Percentiles rank a stretch among this genome's conserved stretches.
These are phyloP conservation scores for Calonectria pseudoreteaudii DNA, from an alignment of 2,329 filamentous ascomycete genomes.

Conservation along the genomic window DNA sequence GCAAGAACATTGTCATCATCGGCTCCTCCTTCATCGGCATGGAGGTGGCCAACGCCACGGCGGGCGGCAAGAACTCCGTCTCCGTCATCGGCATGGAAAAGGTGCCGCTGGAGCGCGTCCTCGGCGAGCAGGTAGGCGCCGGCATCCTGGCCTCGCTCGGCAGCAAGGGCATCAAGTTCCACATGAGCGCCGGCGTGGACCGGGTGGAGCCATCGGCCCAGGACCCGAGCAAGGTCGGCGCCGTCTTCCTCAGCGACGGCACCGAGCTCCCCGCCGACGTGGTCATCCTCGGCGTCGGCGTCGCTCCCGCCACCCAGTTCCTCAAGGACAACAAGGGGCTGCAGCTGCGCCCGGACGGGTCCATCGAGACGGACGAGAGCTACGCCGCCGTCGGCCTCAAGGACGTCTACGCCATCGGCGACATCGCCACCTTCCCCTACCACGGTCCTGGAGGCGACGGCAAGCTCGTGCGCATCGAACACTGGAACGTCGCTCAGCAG, in stretches of 20 bases:
- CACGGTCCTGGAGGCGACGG: conserved; percentile 87
- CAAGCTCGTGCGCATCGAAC: conserved; percentile 84
- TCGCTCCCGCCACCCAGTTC: conserved; percentile 86
- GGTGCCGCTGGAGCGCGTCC: conserved; percentile 85
- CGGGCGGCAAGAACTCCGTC: conserved; percentile 80
- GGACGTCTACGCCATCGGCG: conserved; percentile 92
- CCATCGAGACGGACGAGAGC: conserved; percentile 81
- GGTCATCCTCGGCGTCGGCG: conserved; percentile 91
- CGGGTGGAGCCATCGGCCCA: conserved; percentile 80
- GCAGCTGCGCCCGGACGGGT: conserved; percentile 85
- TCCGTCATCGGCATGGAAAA: conserved; percentile 91
- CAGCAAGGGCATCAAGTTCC: conserved; percentile 89
- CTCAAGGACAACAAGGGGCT: conserved; percentile 78
- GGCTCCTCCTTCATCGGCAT: conserved; percentile 98
- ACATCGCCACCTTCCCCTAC: conserved; percentile 96
- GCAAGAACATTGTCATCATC: conserved; percentile 92
- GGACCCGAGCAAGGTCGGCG: conserved; percentile 79
- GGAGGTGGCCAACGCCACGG: conserved; percentile 90
- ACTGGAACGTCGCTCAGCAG: conserved; percentile 99
- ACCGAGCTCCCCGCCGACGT: conserved; percentile 87
- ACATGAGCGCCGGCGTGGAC: conserved; percentile 83
- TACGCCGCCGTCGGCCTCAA: conserved; percentile 82
- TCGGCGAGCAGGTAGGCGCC: conserved; percentile 83
- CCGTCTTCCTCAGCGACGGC: conserved; percentile 86
- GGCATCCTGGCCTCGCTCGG: conserved; percentile 85